phyloP scores from a whole-genome alignment of 345 rosid genomes.

The Physaria fendleri region DNA sequence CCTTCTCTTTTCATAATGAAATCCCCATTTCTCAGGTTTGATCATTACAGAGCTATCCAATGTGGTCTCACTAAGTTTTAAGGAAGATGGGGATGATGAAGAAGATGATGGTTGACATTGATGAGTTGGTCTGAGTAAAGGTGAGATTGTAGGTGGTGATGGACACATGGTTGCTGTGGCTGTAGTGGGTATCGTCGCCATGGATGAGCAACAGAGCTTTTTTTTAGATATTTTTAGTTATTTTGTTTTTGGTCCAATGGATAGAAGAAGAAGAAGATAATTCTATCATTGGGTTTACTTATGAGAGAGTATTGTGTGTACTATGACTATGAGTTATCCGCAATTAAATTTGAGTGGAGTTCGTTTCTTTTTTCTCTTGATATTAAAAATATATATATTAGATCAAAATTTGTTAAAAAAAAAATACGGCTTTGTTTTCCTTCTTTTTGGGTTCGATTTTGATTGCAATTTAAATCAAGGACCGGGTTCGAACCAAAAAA shows the following conservation, averaged over 20 bases:
- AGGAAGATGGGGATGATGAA: conserved; percentile 26
- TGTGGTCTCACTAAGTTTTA: conserved; percentile 21
- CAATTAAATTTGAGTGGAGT: conserved; percentile 19
- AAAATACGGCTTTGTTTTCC: too few relatives aligned
- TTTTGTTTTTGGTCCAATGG: conserved; percentile 28
- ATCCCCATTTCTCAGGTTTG: conserved; percentile 31
- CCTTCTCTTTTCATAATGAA: conserved; percentile 34
- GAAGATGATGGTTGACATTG: conserved; percentile 28
- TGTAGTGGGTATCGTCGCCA: conserved; percentile 35
- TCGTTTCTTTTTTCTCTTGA: neutral
- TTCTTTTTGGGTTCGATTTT: too few relatives aligned
- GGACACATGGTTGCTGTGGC: conserved; percentile 37
- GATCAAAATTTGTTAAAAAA: too few relatives aligned
- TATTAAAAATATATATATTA: too few relatives aligned
- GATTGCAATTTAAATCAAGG: too few relatives aligned
- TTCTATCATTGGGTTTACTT: conserved; percentile 11
- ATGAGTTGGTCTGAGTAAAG: conserved; percentile 31
- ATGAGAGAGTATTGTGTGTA: neutral
- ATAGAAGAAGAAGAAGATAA: conserved; percentile 27
- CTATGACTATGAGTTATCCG: conserved; percentile 22
- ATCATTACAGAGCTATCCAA: conserved; percentile 30
- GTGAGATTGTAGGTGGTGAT: conserved; percentile 32
- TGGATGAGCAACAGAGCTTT: conserved; percentile 30
- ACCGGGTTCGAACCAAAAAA: too few relatives aligned
- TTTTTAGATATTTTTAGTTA: conserved; percentile 5